Base-by-base conservation (phyloP, 2,329 filamentous ascomycete genomes). In the Botryosphaeria dothidea region DNA sequence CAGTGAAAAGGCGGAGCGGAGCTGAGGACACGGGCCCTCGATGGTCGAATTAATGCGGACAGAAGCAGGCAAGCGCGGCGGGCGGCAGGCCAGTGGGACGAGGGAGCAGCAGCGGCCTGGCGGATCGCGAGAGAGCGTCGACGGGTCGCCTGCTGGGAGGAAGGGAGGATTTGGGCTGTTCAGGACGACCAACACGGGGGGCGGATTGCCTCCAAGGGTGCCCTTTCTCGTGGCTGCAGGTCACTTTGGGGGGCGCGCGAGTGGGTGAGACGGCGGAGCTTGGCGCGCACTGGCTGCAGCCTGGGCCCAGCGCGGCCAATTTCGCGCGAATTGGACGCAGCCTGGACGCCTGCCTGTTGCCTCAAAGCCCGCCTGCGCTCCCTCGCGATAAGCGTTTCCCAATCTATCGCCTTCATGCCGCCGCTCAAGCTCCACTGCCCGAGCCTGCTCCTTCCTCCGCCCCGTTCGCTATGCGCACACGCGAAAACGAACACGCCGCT, bases 1-100 rank as follows among this genome's bases (percentile, higher is more conserved):
- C 56, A 46, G 56, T 34, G 56, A 60, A 60, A 60, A 60, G 56
- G 56, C 56, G 56, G 56, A 60, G 56, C 38, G 56, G 56, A 60
- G 38, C 41, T 58, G 56, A 19, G 23, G 56, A 60, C 56, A 60
- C 56, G 46, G 56, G 56, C 27, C 56, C 38, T 54, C 31, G 38
- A 41, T 41, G 19, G 34, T n/a, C 31, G 56, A 34, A 45, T 60
- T 60, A 60, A 60, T 60, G 38, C 38, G n/a, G 56, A 34, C 19
- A 21, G 38, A 23, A 60, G 38, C 41, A 45, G 41, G n/a, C 1
- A 6, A 36, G 27, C 56, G 31, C 36, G 15, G 52, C 52, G 15
- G 52, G 19, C 21, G 25, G 38, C 54, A 43, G 54, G 23, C 52
- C 51, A 31, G n/a, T n/a, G 34, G 19, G 23, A 17, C 5, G 21